phyloP scores from a whole-genome alignment of 257 asterid species.

The Cordia subcordata region DNA sequence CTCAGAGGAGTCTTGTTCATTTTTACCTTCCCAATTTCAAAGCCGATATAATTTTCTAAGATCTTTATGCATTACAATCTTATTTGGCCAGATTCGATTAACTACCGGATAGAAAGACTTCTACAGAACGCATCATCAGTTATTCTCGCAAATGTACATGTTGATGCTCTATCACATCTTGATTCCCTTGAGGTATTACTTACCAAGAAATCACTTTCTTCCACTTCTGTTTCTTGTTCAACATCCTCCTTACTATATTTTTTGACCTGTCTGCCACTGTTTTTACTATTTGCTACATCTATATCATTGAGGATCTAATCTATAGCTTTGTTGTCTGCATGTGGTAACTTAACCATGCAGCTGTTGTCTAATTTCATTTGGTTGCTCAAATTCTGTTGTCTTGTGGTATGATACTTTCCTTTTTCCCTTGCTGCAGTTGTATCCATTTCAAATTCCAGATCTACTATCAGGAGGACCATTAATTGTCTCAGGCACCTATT shows the following conservation, averaged over 20 bases:
- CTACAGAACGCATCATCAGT: slow-evolving; percentile 55
- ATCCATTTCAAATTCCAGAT: slow-evolving; percentile 62
- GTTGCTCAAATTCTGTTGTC: background rate
- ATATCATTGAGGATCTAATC: too few species aligned
- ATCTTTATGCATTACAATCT: slow-evolving; percentile 6
- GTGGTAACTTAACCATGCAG: too few species aligned
- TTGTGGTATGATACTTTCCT: background rate
- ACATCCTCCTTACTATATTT: background rate
- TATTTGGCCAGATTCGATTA: slow-evolving; percentile 50
- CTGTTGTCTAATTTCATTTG: background rate
- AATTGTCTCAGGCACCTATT: slow-evolving; percentile 67
- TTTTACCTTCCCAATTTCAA: background rate
- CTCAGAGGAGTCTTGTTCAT: too few species aligned
- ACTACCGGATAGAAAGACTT: slow-evolving; percentile 55
- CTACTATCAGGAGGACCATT: slow-evolving; percentile 58
- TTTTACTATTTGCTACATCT: too few species aligned
- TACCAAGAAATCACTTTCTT: slow-evolving; percentile 1
- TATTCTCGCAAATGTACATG: slow-evolving; percentile 51
- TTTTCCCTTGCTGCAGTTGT: slow-evolving; percentile 46
- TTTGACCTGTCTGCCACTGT: too few species aligned
- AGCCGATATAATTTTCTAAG: background rate
- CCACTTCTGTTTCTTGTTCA: background rate
- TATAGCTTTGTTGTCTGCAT: too few species aligned
- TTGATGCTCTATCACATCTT: slow-evolving; percentile 54
- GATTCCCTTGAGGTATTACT: slow-evolving; percentile 72